A percentile compares a stretch with the other conserved stretches of the same genome.
These are phyloP conservation scores for Carex scoparia DNA, from an alignment of 176 grass and related monocot species.

Conservation along the genomic window DNA sequence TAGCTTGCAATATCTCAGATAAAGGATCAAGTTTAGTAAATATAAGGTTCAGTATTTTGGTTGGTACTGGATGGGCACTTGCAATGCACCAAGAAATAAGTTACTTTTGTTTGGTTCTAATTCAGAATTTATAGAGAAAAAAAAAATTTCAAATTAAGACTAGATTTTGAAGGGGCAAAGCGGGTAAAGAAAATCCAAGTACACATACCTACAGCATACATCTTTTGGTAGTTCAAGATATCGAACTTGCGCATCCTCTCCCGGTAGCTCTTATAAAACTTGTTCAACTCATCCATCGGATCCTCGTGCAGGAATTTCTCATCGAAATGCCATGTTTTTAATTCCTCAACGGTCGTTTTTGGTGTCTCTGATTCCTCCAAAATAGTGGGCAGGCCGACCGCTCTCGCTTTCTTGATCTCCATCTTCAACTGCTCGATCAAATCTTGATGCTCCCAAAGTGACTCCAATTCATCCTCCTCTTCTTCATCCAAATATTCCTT, in stretches of 20 bases:
- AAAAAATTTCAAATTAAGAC: neutral
- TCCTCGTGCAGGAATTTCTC: conserved; percentile 75
- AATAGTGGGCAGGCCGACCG: conserved; percentile 65
- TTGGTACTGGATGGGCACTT: neutral
- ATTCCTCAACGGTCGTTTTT: conserved; percentile 60
- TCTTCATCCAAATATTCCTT: conserved; percentile 61
- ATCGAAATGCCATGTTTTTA: conserved; percentile 83
- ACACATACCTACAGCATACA: conserved; percentile 84
- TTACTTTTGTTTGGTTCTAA: neutral
- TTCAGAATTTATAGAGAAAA: neutral
- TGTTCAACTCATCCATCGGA: conserved; percentile 83
- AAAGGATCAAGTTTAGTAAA: neutral
- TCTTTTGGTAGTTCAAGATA: conserved; percentile 86
- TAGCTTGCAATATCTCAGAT: neutral
- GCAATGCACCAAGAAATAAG: neutral
- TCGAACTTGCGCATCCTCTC: conserved; percentile 98
- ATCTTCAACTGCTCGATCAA: conserved; percentile 89
- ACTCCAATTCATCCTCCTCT: conserved; percentile 75
- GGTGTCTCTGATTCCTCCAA: conserved; percentile 76
- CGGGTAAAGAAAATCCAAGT: conserved; percentile 5
- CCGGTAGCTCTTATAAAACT: conserved; percentile 93
- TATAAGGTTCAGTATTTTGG: neutral
- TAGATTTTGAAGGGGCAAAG: neutral
- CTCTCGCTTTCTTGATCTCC: conserved; percentile 80
- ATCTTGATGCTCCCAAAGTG: conserved; percentile 94